phyloP scores from a whole-genome alignment of 2,329 filamentous ascomycete species.

The Apiospora pterosperma region DNA sequence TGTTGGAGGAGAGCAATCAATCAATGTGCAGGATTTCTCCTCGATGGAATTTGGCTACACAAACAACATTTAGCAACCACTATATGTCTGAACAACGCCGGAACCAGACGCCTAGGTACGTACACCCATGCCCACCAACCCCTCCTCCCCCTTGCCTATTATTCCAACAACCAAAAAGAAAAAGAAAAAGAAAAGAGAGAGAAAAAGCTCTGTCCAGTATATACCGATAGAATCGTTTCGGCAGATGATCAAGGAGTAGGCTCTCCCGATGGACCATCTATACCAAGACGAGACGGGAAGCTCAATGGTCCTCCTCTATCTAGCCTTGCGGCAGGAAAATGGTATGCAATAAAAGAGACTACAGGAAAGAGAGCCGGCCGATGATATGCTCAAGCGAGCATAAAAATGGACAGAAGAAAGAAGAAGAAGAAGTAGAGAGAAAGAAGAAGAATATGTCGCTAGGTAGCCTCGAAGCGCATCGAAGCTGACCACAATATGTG shows the following conservation, averaged over 20 bases:
- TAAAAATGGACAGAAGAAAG: neutral
- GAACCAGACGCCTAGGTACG: neutral
- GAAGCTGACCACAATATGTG: neutral
- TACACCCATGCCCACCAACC: neutral
- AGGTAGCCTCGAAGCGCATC: neutral
- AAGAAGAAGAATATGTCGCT: neutral
- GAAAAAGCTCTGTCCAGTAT: neutral
- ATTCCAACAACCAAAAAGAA: slow-evolving; percentile 6
- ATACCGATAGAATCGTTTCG: neutral
- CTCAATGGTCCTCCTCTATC: neutral
- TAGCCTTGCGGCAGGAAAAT: slow-evolving; percentile 8
- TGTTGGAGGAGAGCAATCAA: neutral
- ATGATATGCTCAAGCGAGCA: neutral
- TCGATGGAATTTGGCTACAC: neutral
- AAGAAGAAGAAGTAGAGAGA: neutral
- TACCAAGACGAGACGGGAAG: neutral
- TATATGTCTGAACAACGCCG: neutral
- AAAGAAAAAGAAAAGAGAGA: neutral
- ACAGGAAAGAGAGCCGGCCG: slow-evolving; percentile 7
- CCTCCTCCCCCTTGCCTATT: neutral
- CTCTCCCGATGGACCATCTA: neutral
- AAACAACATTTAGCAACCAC: slow-evolving; percentile 1
- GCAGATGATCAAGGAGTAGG: neutral
- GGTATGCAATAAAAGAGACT: slow-evolving; percentile 9
- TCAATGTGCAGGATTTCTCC: neutral